phyloP scores from a whole-genome alignment of 2,329 filamentous ascomycete genomes.

The Exophiala sp. region DNA sequence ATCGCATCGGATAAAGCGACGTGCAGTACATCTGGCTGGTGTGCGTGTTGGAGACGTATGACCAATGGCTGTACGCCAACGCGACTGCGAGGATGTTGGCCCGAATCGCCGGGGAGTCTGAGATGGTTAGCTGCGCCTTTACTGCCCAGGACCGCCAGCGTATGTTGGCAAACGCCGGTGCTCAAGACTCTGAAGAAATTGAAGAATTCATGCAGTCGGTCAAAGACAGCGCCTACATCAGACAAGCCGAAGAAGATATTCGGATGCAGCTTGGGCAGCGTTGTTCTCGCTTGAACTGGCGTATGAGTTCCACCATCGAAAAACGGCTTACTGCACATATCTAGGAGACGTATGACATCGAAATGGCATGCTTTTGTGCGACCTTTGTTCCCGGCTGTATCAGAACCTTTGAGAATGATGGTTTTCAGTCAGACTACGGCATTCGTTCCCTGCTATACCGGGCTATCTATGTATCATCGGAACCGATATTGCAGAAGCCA shows the following conservation, averaged over 20 bases:
- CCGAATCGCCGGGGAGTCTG: neutral
- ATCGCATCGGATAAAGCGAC: neutral
- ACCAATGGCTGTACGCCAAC: neutral
- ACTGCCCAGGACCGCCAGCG: neutral
- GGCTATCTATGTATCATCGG: no score
- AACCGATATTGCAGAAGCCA: no score
- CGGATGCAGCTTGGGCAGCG: neutral
- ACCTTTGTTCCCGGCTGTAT: no score
- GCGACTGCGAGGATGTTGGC: neutral
- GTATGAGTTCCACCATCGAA: neutral
- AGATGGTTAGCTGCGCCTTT: neutral
- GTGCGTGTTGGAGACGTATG: neutral
- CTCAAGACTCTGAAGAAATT: neutral
- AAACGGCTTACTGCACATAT: no score
- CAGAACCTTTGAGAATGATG: no score
- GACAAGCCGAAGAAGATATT: neutral
- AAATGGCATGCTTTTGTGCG: no score
- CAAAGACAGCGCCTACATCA: neutral
- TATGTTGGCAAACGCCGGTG: neutral
- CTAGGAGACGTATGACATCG: no score
- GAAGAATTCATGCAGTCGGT: neutral
- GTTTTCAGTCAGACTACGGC: no score
- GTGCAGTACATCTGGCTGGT: neutral
- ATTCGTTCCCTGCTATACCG: no score
- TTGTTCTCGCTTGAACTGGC: neutral